These are phyloP conservation scores for Citrus medica DNA, from an alignment of 345 rosid species.

Conservation along the genomic window DNA sequence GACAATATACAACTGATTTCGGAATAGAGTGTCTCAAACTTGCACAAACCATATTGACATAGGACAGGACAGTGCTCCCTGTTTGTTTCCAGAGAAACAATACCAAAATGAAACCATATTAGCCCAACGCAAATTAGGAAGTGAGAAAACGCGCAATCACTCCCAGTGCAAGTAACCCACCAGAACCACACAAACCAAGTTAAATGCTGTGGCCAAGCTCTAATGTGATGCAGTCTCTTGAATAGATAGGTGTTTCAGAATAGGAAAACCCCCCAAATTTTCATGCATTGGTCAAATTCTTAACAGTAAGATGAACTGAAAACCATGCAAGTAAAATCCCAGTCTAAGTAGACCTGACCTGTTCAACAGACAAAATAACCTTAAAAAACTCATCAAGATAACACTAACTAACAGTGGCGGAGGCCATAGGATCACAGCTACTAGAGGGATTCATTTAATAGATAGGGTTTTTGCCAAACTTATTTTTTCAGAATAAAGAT, in stretches of 20 bases:
- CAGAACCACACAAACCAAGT: background rate
- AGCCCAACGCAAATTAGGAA: background rate
- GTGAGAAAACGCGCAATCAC: background rate
- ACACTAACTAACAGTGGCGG: background rate
- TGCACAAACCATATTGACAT: conserved; percentile 84
- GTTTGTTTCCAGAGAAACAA: conserved; percentile 15
- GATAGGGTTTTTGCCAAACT: background rate
- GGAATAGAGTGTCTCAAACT: conserved; percentile 82
- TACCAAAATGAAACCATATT: background rate
- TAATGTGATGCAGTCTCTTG: background rate
- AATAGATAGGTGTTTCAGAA: background rate
- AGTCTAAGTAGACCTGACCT: background rate
- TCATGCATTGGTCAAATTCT: background rate
- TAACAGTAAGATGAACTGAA: background rate
- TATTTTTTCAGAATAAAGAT: background rate
- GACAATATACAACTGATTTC: conserved; percentile 86
- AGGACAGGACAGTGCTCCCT: conserved; percentile 71
- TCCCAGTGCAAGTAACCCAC: background rate
- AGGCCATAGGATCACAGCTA: background rate
- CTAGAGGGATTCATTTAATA: background rate
- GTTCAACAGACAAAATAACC: background rate
- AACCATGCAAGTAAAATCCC: background rate
- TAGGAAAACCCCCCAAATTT: background rate
- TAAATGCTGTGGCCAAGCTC: background rate
- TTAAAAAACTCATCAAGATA: background rate